A percentile compares a stretch with the other conserved stretches of the same genome.
These are phyloP conservation scores for Helminthosporium solani DNA, from an alignment of 2,329 filamentous ascomycete species.

Conservation along the genomic window DNA sequence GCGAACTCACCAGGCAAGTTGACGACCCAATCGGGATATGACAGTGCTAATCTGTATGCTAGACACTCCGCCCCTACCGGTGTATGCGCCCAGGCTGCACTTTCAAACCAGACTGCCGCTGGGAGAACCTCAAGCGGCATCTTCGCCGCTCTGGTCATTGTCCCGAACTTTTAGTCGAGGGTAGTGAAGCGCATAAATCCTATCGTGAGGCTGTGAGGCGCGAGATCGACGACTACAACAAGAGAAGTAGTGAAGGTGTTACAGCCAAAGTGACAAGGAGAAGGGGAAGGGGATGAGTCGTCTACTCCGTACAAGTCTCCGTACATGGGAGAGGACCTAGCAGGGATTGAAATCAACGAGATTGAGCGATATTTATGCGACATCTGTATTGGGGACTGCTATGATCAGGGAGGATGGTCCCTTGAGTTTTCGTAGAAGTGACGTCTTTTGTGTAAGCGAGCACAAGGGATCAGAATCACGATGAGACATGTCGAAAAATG, in stretches of 20 bases:
- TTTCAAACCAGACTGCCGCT: slow-evolving; percentile 42
- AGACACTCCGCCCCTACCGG: slow-evolving; percentile 40
- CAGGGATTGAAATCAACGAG: too few relatives aligned
- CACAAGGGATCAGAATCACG: not conserved
- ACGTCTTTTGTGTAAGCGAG: too few relatives aligned
- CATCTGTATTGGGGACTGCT: too few relatives aligned
- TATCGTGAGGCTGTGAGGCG: slow-evolving; percentile 35
- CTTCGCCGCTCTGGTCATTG: slow-evolving; percentile 40
- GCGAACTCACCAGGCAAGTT: slow-evolving; percentile 37
- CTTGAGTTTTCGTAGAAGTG: too few relatives aligned
- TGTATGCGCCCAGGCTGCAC: slow-evolving; percentile 41
- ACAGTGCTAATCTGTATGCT: not conserved
- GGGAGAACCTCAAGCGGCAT: slow-evolving; percentile 44
- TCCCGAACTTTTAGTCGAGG: slow-evolving; percentile 35
- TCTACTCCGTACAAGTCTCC: too few relatives aligned
- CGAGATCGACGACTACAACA: slow-evolving; percentile 39
- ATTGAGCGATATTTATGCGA: too few relatives aligned
- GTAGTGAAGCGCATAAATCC: slow-evolving; percentile 33
- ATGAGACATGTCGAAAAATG: not conserved
- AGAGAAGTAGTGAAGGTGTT: slow-evolving; percentile 26
- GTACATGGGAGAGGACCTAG: too few relatives aligned
- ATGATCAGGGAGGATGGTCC: too few relatives aligned
- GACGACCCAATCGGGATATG: not conserved
- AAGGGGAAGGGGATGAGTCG: slow-evolving; percentile 9
- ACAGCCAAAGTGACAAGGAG: slow-evolving; percentile 19